Evolutionary conservation across 2,329 filamentous ascomycete genomes (phyloP).

Genomic region (Tolypocladium cylindrosporum): DNA sequence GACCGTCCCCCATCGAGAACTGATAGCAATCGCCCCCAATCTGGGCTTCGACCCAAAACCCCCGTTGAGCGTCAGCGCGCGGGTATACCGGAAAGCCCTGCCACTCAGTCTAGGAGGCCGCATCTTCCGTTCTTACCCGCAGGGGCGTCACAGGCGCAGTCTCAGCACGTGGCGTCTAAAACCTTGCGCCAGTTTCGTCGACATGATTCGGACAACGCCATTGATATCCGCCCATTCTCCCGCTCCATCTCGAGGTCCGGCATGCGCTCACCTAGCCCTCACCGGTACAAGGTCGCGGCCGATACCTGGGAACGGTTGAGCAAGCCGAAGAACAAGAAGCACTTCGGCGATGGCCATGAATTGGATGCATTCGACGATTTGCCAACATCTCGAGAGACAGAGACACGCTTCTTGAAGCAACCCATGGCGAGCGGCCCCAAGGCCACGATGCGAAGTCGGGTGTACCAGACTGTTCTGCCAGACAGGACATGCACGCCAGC

Average conservation of each 20-base stretch:
- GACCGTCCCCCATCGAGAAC: conserved; percentile 52
- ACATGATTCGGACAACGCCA: conserved; percentile 67
- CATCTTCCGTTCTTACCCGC: conserved; percentile 71
- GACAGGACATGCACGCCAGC: conserved; percentile 44
- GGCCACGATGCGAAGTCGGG: conserved; percentile 45
- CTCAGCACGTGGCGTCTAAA: conserved; percentile 70
- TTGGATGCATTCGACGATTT: conserved; percentile 91
- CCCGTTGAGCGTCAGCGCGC: conserved; percentile 53
- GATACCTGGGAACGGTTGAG: conserved; percentile 57
- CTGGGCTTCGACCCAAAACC: conserved; percentile 55
- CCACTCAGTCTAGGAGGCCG: conserved; percentile 45
- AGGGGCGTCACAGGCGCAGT: conserved; percentile 61
- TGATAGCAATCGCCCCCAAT: conserved; percentile 39
- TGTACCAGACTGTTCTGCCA: conserved; percentile 44
- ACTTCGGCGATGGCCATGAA: conserved; percentile 87
- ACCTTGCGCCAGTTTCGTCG: conserved; percentile 62
- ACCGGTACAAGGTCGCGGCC: conserved; percentile 34
- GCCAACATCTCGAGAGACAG: conserved; percentile 72
- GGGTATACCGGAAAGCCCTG: conserved; percentile 36
- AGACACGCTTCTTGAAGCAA: conserved; percentile 74
- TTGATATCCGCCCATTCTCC: conserved; percentile 47
- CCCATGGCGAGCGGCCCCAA: conserved; percentile 63
- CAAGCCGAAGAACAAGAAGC: conserved; percentile 46
- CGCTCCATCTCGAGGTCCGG: conserved; percentile 47
- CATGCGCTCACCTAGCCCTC: conserved; percentile 51